Percentiles rank a stretch among this genome's conserved stretches.
phyloP scores from a whole-genome alignment of 257 asterid genomes.

The Anisodus acutangulus region DNA sequence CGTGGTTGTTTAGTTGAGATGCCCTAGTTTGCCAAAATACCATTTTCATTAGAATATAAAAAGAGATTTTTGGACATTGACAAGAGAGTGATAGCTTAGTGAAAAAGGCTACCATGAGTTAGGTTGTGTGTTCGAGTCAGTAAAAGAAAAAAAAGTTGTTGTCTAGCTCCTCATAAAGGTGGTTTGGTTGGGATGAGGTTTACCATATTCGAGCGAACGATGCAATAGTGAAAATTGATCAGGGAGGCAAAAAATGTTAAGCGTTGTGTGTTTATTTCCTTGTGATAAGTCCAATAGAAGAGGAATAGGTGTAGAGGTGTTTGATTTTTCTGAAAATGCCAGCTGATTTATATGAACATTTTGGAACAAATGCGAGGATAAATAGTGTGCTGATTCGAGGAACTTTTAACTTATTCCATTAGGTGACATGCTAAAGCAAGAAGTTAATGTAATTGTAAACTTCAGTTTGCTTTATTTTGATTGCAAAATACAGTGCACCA shows the following conservation, averaged over 20 bases:
- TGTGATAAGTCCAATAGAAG: not conserved
- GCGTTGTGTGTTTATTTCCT: not conserved
- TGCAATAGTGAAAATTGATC: slow-evolving; percentile 2
- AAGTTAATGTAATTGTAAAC: not conserved
- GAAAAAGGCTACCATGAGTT: no score
- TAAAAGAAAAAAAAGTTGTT: not conserved
- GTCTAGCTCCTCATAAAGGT: not conserved
- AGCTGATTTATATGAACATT: not conserved
- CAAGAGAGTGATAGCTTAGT: not conserved
- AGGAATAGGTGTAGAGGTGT: slow-evolving; percentile 10
- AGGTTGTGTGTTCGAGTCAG: not conserved
- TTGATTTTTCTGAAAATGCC: not conserved
- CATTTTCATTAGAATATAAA: not conserved
- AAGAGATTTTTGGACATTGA: not conserved
- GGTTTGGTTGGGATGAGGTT: not conserved
- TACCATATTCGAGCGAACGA: not conserved
- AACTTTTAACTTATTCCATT: not conserved
- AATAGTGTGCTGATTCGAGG: not conserved
- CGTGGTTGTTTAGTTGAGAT: not conserved
- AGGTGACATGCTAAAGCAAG: slow-evolving; percentile 21
- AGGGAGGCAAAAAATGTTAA: not conserved
- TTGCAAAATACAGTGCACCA: not conserved
- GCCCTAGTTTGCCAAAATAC: not conserved
- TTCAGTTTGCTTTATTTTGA: not conserved
- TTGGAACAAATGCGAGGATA: not conserved